phyloP scores from a whole-genome alignment of 1,284 basidiomycete genomes.

The Malassezia obtusa region DNA sequence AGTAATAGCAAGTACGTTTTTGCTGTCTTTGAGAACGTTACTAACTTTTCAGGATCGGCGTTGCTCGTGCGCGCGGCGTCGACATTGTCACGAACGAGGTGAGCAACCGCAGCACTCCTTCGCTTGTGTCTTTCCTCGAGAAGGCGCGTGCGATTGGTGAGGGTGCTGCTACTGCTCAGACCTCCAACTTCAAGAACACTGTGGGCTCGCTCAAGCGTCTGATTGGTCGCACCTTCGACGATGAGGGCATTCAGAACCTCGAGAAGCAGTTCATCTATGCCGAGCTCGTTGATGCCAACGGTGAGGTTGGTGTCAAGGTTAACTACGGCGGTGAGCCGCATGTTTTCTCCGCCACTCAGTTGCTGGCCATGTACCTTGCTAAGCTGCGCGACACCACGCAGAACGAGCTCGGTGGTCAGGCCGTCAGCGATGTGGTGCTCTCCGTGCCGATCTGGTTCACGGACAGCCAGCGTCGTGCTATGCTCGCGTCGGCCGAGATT shows the following conservation, averaged over 20 bases:
- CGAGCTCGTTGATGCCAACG: constrained; percentile 43
- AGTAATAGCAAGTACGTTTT: constrained; percentile 18
- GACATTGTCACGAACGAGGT: constrained; percentile 46
- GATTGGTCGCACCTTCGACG: constrained; percentile 39
- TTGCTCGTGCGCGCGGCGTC: constrained; percentile 43
- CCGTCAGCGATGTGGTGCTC: constrained; percentile 45
- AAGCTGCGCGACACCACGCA: constrained; percentile 45
- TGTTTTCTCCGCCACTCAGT: constrained; percentile 44
- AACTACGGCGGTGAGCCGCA: constrained; percentile 41
- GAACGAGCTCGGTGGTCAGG: constrained; percentile 38
- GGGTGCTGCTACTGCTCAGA: constrained; percentile 44
- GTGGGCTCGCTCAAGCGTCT: constrained; percentile 47
- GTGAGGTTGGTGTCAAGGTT: constrained; percentile 47
- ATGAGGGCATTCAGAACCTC: constrained; percentile 37
- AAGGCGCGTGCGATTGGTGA: constrained; percentile 47
- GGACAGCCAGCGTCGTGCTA: constrained; percentile 42
- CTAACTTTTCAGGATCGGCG: constrained; percentile 39
- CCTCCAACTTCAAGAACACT: constrained; percentile 48
- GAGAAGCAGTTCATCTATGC: constrained; percentile 47
- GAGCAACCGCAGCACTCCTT: constrained; percentile 45
- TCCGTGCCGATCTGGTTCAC: constrained; percentile 47
- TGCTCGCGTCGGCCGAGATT: constrained; percentile 46
- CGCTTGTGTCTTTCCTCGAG: constrained; percentile 45
- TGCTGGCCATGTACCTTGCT: constrained; percentile 46
- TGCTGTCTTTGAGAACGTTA: not conserved